phyloP scores from a whole-genome alignment of 228 moss, liverwort and hornwort species.

The Sphagnum magellanicum region DNA sequence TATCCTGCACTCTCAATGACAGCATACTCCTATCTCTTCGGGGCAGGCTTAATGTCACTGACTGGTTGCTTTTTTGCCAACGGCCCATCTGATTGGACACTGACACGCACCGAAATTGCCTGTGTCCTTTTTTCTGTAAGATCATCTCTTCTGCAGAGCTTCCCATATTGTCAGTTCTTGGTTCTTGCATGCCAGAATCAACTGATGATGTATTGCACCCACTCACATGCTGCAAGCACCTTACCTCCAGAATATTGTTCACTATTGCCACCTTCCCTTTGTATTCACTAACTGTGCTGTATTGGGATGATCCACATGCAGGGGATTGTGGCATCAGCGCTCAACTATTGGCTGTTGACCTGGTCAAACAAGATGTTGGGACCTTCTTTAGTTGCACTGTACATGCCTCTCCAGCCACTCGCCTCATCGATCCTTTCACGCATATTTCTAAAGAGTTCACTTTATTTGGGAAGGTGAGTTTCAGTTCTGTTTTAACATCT shows the following conservation, averaged over 20 bases:
- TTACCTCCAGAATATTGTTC: neutral
- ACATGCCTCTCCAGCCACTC: constrained; percentile 85
- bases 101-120: constrained; percentile 50
- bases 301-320: constrained; percentile 16
- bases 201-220: neutral
- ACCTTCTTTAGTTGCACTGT: constrained; percentile 77
- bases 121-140: constrained; percentile 79
- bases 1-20: constrained; percentile 85
- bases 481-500: neutral
- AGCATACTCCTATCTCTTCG: constrained; percentile 81
- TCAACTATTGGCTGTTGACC: constrained; percentile 82
- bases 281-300: neutral
- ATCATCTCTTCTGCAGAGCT: neutral
- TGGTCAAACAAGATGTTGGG: constrained; percentile 82
- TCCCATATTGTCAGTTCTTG: neutral
- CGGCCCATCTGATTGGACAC: constrained; percentile 40
- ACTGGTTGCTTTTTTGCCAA: constrained; percentile 43
- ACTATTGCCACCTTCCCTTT: neutral
- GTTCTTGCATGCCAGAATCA: neutral
- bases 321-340: constrained; percentile 85
- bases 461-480: constrained; percentile 75
- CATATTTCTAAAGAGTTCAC: constrained; percentile 70
- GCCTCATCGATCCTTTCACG: constrained; percentile 68
- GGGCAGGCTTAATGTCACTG: constrained; percentile 52
- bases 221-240: neutral